These are phyloP conservation scores for Suhomyces chickasaworum DNA, from an alignment of 1,139 yeast species.

Conservation along the genomic window DNA sequence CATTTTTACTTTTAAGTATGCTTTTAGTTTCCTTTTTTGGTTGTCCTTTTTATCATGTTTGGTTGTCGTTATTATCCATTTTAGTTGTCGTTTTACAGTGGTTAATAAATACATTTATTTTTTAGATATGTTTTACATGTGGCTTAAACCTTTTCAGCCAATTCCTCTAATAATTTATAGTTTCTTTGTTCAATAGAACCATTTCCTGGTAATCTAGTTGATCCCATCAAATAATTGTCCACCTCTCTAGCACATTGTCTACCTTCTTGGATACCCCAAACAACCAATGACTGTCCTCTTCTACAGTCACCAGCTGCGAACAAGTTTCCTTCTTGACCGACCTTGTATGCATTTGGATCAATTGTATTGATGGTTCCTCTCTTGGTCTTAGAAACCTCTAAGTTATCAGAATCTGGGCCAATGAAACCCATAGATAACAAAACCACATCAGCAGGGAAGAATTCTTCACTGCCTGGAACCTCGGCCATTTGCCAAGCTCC, in stretches of 20 bases:
- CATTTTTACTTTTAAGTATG: too few relatives aligned
- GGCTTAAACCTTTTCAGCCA: constrained; percentile 57
- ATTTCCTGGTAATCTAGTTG: constrained; percentile 85
- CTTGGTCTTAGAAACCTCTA: constrained; percentile 71
- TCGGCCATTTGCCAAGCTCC: constrained; percentile 99
- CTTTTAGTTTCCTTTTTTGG: too few relatives aligned
- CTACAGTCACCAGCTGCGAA: constrained; percentile 99
- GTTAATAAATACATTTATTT: not conserved
- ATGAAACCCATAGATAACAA: constrained; percentile 95
- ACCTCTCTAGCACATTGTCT: constrained; percentile 97
- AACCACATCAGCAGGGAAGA: constrained; percentile 93
- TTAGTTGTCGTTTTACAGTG: not conserved
- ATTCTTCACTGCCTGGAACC: constrained; percentile 90
- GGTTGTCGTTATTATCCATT: too few relatives aligned
- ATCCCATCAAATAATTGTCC: constrained; percentile 76
- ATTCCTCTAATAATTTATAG: constrained; percentile 70
- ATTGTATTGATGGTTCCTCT: constrained; percentile 84
- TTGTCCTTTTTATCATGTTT: too few relatives aligned
- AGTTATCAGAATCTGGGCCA: constrained; percentile 89
- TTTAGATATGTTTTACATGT: constrained; percentile 2
- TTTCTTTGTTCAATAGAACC: constrained; percentile 90
- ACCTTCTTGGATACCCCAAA: constrained; percentile 99
- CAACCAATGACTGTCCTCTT: constrained; percentile 97
- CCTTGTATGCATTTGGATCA: constrained; percentile 70
- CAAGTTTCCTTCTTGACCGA: constrained; percentile 60